Evolutionary conservation across 352 stramenopile species (phyloP), one percentile per base, ranked within the genome.

Genomic region (Pythium chondricola): DNA sequence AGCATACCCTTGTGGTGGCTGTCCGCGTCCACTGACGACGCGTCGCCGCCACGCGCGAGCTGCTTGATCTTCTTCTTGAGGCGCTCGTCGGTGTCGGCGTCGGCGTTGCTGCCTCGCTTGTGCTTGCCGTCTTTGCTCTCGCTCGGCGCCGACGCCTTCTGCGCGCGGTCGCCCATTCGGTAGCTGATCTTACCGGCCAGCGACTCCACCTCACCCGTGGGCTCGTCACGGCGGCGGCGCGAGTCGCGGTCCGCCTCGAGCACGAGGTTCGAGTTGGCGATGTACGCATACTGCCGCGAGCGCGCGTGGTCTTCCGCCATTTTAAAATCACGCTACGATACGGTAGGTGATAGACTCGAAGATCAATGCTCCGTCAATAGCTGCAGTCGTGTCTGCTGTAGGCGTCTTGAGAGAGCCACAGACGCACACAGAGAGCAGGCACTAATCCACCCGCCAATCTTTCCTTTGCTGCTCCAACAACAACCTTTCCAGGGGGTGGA

Each of bases 201-300:
- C 35, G 76, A 88, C 71, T 93, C 82, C 47, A 95, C 85, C 40
- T 95, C 85, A 43, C 85, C 85, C 48, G 83, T 94, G 20, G 83
- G 75, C 58, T 95, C 83, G 49, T 94, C 79, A 10, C 71, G 71
- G 7, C 77, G 70, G 10, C 88, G 77, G 17, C 84, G 74, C 48
- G 71, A 85, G 49, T 91, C 85, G 56, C 78, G 83, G 50, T 97
- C 88, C 6, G 89, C 85, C 63, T 97, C 82, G 40, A 98, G 70
- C 60, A 98, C 93, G 38, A 98, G 69, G 67, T 97, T 98, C 26
- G 86, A 97, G 76, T 97, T 98, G 62, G 89, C 70, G 53, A 69
- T 60, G 75, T 97, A 97, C 53, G 90, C 87, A 78, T 97, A 97
- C 62, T 95, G 83, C 45, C 85, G 71, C 58, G 83, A 91, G 17